Percentiles rank a stretch among this genome's conserved stretches.
phyloP scores from a whole-genome alignment of 2,329 filamentous ascomycete species.

The Cordyceps militaris region DNA sequence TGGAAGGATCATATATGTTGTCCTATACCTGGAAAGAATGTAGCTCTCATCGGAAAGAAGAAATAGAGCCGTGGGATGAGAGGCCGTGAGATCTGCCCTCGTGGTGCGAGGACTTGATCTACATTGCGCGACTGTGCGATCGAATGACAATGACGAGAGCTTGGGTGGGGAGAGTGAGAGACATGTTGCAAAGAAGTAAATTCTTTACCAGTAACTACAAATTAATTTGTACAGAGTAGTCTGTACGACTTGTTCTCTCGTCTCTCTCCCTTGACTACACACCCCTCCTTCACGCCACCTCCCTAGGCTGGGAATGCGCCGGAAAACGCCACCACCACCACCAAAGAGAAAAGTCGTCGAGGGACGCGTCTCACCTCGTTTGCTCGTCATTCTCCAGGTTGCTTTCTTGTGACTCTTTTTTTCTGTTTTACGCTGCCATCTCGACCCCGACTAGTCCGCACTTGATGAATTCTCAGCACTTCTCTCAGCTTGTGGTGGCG shows the following conservation, averaged over 20 bases:
- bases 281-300: background rate
- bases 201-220: background rate
- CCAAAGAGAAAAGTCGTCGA: background rate
- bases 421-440: background rate
- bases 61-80: too few species aligned
- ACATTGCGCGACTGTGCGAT: too few species aligned
- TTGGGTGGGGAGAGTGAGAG: background rate
- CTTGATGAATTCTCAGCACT: too few species aligned
- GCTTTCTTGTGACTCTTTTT: background rate
- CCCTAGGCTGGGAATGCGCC: background rate
- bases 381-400: background rate
- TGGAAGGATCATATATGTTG: too few species aligned
- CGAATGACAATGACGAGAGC: too few species aligned
- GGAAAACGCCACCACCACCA: background rate
- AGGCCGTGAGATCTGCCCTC: too few species aligned
- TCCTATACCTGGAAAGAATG: too few species aligned
- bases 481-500: too few species aligned
- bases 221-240: background rate
- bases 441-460: too few species aligned
- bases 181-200: background rate
- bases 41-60: too few species aligned
- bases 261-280: conserved; percentile 1
- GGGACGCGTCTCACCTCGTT: conserved; percentile 2
- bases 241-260: background rate
- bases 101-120: too few species aligned